Percentiles rank a stretch among this genome's conserved stretches.
phyloP scores from a whole-genome alignment of 2,329 filamentous ascomycete genomes.

The Pestalotiopsis sp. region DNA sequence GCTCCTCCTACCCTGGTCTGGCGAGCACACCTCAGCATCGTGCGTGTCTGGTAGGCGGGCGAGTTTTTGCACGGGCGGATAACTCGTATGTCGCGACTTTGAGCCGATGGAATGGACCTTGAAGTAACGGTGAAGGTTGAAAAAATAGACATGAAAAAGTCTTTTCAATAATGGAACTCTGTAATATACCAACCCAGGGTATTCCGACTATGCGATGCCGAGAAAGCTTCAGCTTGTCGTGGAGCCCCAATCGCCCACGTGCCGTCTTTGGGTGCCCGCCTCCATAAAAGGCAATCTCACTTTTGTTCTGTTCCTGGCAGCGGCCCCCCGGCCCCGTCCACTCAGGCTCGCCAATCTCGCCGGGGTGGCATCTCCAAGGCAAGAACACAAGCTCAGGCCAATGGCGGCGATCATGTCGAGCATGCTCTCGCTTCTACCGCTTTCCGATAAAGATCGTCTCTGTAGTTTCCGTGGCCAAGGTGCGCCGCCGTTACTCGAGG shows the following conservation, averaged over 20 bases:
- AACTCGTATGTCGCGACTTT: neutral
- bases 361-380: neutral
- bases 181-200: neutral
- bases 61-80: neutral
- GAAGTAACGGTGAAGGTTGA: neutral
- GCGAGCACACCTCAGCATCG: neutral
- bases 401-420: conserved; percentile 2
- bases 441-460: neutral
- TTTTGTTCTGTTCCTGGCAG: neutral
- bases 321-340: neutral
- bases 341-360: neutral
- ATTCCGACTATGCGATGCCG: neutral
- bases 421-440: conserved; percentile 7
- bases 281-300: neutral
- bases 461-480: neutral
- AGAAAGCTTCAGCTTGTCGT: neutral
- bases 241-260: neutral
- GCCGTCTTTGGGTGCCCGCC: neutral
- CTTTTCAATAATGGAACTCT: neutral
- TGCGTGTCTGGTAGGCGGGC: neutral
- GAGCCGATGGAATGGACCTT: neutral
- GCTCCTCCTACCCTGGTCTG: neutral
- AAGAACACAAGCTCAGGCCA: conserved; percentile 1
- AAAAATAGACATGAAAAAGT: neutral
- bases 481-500: neutral